Evolutionary conservation across 305 asterid species (phyloP), one percentile per base, ranked within the genome.

Genomic region (Fraxinus albicans): DNA sequence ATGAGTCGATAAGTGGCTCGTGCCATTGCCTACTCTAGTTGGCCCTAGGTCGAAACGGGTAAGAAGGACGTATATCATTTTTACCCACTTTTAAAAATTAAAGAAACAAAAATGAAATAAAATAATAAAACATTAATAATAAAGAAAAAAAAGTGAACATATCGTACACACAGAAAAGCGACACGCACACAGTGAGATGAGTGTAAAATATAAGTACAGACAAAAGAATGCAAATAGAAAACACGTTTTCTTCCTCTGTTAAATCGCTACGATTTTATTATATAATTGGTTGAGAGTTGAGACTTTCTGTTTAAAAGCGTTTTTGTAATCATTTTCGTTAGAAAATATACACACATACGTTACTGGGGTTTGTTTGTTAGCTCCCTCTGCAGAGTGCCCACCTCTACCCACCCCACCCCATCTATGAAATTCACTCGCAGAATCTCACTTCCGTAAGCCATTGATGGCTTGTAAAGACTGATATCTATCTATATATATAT

Each of bases 381-480:
- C n/a, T 73, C 17, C 47, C 44, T 31, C 42, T 17, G 23, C 77
- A 5, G 12, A 72, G 21, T 72, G 2, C 77, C 44, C 9, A n/a
- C 44, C 38, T 17, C 40, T 10, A 13, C 23, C 77, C 15, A 31
- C 21, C 42, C 77, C 47, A 15, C 12, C 25, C 76, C 76, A 6
- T 34, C 47, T 17, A 17, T 34, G 77, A 34, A 73, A 17, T 17
- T 34, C 40, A 73, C 27, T 34, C 6, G 47, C 27, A 73, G 47
- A 73, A 73, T 73, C 77, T 34, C 47, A 73, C 77, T 73, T 73
- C 47, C 9, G 25, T 33, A 73, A 73, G 77, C 47, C 77, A 73
- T 73, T 73, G 27, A 73, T 73, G 77, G 77, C 77, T 33, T 73
- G 47, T 73, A 35, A 73, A 73, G 44, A 73, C 6, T 73, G 77